Conservation (phyloP, 2,329 filamentous ascomycete genomes). For the Pyrenophora graminea region DNA sequence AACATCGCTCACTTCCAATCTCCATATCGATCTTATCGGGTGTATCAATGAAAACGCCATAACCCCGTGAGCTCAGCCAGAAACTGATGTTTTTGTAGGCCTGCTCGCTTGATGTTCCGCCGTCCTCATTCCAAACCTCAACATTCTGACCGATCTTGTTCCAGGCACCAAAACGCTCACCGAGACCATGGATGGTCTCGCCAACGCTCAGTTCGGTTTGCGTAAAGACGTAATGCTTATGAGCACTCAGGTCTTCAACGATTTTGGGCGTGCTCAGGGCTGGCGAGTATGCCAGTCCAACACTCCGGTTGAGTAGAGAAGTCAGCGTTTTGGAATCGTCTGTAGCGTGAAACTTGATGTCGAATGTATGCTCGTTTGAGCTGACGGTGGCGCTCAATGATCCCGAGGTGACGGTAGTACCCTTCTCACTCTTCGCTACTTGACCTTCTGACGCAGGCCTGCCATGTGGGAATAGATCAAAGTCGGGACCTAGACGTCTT, state of each 20-base stretch:
- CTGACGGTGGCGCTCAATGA: conserved; percentile 58
- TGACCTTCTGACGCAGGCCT: conserved; percentile 47
- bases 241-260: conserved; percentile 55
- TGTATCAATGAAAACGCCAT: conserved; percentile 76
- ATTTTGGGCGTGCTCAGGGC: conserved; percentile 58
- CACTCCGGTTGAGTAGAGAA: conserved; percentile 59
- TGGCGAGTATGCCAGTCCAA: conserved; percentile 62
- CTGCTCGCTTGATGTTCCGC: conserved; percentile 69
- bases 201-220: conserved; percentile 54
- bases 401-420: conserved; percentile 58
- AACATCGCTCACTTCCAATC: conserved; percentile 74
- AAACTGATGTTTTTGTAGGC: conserved; percentile 75
- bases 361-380: conserved; percentile 56
- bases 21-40: conserved; percentile 72
- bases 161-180: conserved; percentile 76
- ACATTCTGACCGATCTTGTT: conserved; percentile 75
- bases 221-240: conserved; percentile 52
- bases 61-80: conserved; percentile 72
- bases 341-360: conserved; percentile 59
- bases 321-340: conserved; percentile 59
- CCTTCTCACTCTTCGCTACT: conserved; percentile 48
- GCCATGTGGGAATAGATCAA: conserved; percentile 61
- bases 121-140: conserved; percentile 65
- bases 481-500: conserved; percentile 58
- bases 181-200: conserved; percentile 74